These are phyloP conservation scores for Trametes cubensis DNA, from an alignment of 768 basidiomycete genomes.

Conservation along the genomic window DNA sequence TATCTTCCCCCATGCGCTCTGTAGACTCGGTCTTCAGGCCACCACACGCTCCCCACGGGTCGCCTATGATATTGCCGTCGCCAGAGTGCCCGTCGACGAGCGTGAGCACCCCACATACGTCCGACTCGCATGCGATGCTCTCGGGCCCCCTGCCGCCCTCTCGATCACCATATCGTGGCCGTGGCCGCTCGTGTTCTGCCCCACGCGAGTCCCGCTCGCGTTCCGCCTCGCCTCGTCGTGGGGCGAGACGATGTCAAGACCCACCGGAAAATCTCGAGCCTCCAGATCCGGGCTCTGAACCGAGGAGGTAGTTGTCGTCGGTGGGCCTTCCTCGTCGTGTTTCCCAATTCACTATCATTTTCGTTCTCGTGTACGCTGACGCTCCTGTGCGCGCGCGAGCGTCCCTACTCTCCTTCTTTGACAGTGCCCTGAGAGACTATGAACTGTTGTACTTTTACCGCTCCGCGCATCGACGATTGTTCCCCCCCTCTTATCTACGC, in stretches of 20 bases:
- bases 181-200: conserved; percentile 4
- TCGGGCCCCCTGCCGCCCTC: background rate
- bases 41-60: conserved; percentile 2
- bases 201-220: background rate
- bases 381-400: background rate
- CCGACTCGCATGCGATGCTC: conserved; percentile 16
- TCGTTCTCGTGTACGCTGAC: background rate
- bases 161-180: background rate
- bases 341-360: too few species aligned
- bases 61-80: conserved; percentile 16
- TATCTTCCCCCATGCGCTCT: conserved; percentile 10
- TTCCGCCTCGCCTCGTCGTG: background rate
- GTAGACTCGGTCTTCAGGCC: conserved; percentile 14
- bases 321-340: background rate
- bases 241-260: background rate
- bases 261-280: conserved; percentile 15
- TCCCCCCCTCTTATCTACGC: too few species aligned
- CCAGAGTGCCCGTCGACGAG: conserved; percentile 14
- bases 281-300: background rate
- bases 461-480: background rate
- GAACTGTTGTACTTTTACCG: background rate
- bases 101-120: conserved; percentile 10
- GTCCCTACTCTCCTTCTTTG: background rate
- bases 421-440: too few species aligned
- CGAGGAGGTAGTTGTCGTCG: background rate